phyloP scores from a whole-genome alignment of 306 rosid species.

The Pterocarpus macrocarpus region DNA sequence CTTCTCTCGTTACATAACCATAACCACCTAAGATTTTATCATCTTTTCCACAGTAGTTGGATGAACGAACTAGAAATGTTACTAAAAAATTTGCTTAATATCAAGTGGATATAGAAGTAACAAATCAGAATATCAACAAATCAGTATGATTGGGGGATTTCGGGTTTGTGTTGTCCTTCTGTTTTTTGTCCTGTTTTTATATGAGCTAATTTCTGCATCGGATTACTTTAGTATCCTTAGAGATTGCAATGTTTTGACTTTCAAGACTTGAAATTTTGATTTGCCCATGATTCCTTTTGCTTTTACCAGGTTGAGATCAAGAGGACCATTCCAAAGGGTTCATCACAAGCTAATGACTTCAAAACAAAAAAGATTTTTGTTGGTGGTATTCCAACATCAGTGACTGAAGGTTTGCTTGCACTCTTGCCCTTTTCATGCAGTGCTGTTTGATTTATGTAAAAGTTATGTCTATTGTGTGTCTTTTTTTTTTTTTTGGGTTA shows the following conservation, averaged over 20 bases:
- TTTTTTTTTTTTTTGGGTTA: neutral
- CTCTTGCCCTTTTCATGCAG: neutral
- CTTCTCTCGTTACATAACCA: no score
- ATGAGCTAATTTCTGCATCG: neutral
- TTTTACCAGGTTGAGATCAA: slow-evolving; percentile 82
- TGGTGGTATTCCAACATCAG: slow-evolving; percentile 87
- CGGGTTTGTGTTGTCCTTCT: neutral
- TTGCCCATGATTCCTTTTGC: no score
- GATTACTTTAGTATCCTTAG: neutral
- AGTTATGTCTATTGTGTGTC: neutral
- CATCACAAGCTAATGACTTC: slow-evolving; percentile 77
- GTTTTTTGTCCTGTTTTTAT: neutral
- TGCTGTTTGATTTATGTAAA: neutral
- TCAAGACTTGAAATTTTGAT: no score
- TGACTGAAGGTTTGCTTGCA: slow-evolving; percentile 71
- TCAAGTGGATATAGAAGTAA: no score
- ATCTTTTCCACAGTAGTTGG: no score
- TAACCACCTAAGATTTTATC: no score
- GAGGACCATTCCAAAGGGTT: slow-evolving; percentile 93
- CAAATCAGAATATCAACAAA: neutral
- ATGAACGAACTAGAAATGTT: no score
- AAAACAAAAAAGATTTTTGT: slow-evolving; percentile 92
- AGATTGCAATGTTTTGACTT: neutral
- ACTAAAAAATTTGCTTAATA: no score
- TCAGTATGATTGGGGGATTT: neutral